phyloP scores from a whole-genome alignment of 345 rosid species.

The Gynandropsis gynandra region DNA sequence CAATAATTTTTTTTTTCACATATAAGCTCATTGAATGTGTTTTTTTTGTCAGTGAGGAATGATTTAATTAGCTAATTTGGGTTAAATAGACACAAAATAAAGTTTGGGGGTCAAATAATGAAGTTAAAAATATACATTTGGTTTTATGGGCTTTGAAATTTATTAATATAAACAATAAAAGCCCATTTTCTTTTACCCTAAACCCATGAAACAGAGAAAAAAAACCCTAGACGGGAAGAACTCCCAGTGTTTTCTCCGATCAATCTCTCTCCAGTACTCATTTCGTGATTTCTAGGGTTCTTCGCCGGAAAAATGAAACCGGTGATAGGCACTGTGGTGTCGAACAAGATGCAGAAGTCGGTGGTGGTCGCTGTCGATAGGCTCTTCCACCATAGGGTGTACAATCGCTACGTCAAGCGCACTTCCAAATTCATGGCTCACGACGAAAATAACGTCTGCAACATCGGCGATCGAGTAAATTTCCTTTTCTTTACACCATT shows the following conservation, averaged over 20 bases:
- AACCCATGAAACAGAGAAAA: not conserved
- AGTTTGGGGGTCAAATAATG: too few relatives aligned
- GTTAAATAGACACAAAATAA: too few relatives aligned
- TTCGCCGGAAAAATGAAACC: slow-evolving; percentile 21
- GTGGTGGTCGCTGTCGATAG: slow-evolving; percentile 85
- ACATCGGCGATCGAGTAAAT: slow-evolving; percentile 77
- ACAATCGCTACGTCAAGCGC: slow-evolving; percentile 76
- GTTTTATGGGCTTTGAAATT: not conserved
- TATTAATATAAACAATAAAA: not conserved
- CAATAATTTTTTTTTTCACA: too few relatives aligned
- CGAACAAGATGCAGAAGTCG: slow-evolving; percentile 44
- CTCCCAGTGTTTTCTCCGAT: not conserved
- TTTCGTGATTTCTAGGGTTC: not conserved
- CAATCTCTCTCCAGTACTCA: not conserved
- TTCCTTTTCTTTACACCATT: not conserved
- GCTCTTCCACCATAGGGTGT: slow-evolving; percentile 69
- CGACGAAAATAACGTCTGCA: slow-evolving; percentile 62
- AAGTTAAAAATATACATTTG: not conserved
- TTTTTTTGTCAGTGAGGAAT: too few relatives aligned
- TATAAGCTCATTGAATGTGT: too few relatives aligned
- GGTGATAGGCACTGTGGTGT: slow-evolving; percentile 33
- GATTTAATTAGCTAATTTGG: too few relatives aligned
- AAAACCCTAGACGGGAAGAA: not conserved
- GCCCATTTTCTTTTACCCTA: too few relatives aligned
- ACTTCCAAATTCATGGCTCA: slow-evolving; percentile 98